phyloP scores from a whole-genome alignment of 768 basidiomycete species.

The Pisolithus marmoratus region DNA sequence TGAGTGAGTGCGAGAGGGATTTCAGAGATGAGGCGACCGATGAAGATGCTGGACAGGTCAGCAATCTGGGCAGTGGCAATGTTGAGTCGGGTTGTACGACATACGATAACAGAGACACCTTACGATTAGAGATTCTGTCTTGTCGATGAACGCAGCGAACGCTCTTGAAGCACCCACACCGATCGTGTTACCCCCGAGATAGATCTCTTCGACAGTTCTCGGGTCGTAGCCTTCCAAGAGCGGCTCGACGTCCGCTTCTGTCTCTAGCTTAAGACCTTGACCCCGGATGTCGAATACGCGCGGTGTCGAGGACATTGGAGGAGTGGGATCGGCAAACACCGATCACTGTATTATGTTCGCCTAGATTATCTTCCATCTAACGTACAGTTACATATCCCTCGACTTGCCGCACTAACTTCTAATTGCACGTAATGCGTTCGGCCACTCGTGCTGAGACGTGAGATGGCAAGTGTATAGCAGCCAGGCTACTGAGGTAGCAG shows the following conservation, averaged over 20 bases:
- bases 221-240: too few species aligned
- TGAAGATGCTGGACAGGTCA: constrained; percentile 97
- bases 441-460: too few species aligned
- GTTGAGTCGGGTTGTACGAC: too few species aligned
- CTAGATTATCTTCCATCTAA: neutral
- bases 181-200: constrained; percentile 62
- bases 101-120: too few species aligned
- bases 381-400: too few species aligned
- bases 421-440: too few species aligned
- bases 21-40: constrained; percentile 90
- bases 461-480: too few species aligned
- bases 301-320: constrained; percentile 11
- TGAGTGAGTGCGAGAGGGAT: constrained; percentile 87
- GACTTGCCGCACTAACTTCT: too few species aligned
- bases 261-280: constrained; percentile 53
- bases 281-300: constrained; percentile 26
- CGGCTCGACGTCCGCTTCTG: constrained; percentile 52
- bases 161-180: constrained; percentile 72
- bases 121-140: too few species aligned
- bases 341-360: too few species aligned
- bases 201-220: constrained; percentile 66
- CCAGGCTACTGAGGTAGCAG: too few species aligned
- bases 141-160: constrained; percentile 43
- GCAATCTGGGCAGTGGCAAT: constrained; percentile 56
- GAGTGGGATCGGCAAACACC: too few species aligned